phyloP scores from a whole-genome alignment of 495 filamentous ascomycete species.

The Daldinia childiae region DNA sequence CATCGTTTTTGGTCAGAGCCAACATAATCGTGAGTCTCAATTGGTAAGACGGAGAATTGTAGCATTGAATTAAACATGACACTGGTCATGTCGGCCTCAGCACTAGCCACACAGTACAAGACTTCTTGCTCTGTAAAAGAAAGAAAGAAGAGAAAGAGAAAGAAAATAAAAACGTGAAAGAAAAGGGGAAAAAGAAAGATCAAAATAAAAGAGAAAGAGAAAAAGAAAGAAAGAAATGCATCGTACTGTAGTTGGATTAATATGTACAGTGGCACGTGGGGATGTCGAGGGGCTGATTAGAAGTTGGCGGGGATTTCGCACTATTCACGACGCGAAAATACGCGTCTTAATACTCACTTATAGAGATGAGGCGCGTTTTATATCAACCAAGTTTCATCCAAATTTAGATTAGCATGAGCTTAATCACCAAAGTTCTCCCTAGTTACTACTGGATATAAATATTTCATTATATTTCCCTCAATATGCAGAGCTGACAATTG shows the following conservation, averaged over 20 bases:
- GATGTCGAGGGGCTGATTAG: conserved; percentile 30
- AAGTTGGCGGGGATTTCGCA: conserved; percentile 1
- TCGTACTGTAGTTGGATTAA: conserved; percentile 19
- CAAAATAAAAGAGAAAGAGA: conserved; percentile 56
- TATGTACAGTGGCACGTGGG: conserved; percentile 28
- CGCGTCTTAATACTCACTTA: conserved; percentile 16
- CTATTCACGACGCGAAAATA: conserved; percentile 29
- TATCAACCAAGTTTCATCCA: conserved; percentile 19
- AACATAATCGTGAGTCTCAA: no score
- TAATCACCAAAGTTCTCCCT: conserved; percentile 11
- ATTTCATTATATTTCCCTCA: not conserved
- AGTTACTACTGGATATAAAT: not conserved
- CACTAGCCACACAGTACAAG: conserved; percentile 32
- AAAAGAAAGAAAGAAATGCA: conserved; percentile 56
- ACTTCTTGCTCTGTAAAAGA: conserved; percentile 30
- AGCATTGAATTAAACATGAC: not conserved
- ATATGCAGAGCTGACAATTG: not conserved
- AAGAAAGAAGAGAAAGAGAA: conserved; percentile 57
- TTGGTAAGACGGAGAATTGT: no score
- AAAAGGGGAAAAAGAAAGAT: conserved; percentile 49
- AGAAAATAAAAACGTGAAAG: conserved; percentile 44
- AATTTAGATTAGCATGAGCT: conserved; percentile 17
- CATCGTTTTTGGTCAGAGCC: not conserved
- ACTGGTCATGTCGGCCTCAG: not conserved
- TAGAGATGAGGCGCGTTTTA: conserved; percentile 17